Conservation (phyloP, 768 basidiomycete species). For the Mycena amicta region DNA sequence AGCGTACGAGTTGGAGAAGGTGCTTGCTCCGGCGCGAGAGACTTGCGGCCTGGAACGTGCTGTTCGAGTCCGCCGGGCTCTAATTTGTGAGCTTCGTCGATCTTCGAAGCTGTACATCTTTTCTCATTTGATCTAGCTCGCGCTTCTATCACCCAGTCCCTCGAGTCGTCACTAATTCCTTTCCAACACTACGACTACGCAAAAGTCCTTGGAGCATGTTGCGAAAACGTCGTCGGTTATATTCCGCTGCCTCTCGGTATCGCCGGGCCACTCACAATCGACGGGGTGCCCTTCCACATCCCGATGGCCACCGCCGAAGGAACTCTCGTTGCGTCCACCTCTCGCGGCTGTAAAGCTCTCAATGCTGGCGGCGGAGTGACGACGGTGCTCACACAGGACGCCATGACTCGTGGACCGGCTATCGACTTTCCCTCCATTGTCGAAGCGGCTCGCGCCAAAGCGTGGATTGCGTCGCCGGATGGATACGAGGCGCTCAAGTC, state of each 20-base stretch:
- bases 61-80: slow-evolving; percentile 80
- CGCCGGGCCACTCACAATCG: slow-evolving; percentile 92
- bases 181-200: slow-evolving; percentile 89
- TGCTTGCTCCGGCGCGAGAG: slow-evolving; percentile 51
- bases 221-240: slow-evolving; percentile 98
- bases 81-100: slow-evolving; percentile 75
- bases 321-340: slow-evolving; percentile 95
- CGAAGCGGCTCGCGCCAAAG: slow-evolving; percentile 80
- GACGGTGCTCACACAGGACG: slow-evolving; percentile 90
- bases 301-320: slow-evolving; percentile 99
- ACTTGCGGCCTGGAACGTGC: slow-evolving; percentile 74
- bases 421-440: slow-evolving; percentile 88
- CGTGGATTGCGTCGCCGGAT: slow-evolving; percentile 83
- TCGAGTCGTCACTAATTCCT: slow-evolving; percentile 84
- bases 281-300: slow-evolving; percentile 82
- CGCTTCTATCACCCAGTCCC: slow-evolving; percentile 77
- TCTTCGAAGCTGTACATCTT: slow-evolving; percentile 5
- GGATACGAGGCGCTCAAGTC: slow-evolving; percentile 76
- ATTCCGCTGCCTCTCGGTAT: slow-evolving; percentile 96
- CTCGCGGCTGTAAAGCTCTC: slow-evolving; percentile 96
- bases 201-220: slow-evolving; percentile 93
- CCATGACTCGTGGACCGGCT: slow-evolving; percentile 98
- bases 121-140: slow-evolving; percentile 65
- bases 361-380: slow-evolving; percentile 95
- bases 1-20: slow-evolving; percentile 94